Conservation (phyloP, 225 moss, liverwort and hornwort species). For the Physcomitrium patens region DNA sequence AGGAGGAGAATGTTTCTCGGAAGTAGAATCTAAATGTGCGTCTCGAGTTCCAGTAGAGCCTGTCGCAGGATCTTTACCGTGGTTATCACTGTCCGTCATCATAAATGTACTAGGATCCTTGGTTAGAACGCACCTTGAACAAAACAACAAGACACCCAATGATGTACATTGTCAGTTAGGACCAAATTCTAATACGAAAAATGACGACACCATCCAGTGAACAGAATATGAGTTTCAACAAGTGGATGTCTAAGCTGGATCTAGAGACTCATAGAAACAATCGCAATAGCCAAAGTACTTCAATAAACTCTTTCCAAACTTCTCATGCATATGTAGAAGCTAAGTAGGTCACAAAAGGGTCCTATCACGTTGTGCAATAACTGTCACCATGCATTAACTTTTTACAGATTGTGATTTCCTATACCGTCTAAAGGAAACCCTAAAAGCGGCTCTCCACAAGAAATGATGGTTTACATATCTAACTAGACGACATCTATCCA, state of each 20-base stretch:
- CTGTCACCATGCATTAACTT: too few species aligned
- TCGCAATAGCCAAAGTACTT: not conserved
- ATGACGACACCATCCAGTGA: not conserved
- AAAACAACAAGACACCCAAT: not conserved
- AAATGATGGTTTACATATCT: too few species aligned
- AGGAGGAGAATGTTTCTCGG: conserved; percentile 28
- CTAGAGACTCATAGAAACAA: not conserved
- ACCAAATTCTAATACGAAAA: not conserved
- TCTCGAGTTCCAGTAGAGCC: conserved; percentile 61
- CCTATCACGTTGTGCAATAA: too few species aligned
- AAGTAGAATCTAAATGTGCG: conserved; percentile 52
- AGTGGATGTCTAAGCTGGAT: not conserved
- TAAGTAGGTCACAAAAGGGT: not conserved
- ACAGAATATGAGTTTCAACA: not conserved
- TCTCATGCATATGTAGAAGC: not conserved
- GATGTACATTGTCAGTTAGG: not conserved
- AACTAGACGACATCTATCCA: too few species aligned
- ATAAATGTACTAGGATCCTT: conserved; percentile 55
- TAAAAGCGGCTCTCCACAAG: too few species aligned
- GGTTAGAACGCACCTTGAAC: conserved; percentile 34
- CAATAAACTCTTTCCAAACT: not conserved
- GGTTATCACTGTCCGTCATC: conserved; percentile 39
- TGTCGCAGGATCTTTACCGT: conserved; percentile 46
- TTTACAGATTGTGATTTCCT: too few species aligned
- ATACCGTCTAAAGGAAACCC: too few species aligned